Percentiles rank a stretch among this genome's conserved stretches.
These are phyloP conservation scores for Oropetium thomaeum DNA, from an alignment of 176 grass and related monocot species.

Conservation along the genomic window DNA sequence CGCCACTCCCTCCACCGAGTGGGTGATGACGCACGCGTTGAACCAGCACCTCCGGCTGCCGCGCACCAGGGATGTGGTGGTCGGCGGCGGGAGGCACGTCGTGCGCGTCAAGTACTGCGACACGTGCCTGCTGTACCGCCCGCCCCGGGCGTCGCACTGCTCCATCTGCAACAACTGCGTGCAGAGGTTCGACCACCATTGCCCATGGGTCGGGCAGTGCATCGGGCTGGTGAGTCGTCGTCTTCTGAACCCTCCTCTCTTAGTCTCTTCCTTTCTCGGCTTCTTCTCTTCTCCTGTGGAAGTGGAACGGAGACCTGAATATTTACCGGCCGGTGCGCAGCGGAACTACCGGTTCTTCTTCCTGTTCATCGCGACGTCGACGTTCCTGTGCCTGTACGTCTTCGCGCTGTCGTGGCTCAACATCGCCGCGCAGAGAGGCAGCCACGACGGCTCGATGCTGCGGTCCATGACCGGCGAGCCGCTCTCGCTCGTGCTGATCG, in stretches of 20 bases:
- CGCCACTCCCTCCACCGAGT: conserved; percentile 57
- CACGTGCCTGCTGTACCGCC: conserved; percentile 81
- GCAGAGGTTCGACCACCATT: conserved; percentile 90
- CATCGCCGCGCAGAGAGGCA: conserved; percentile 44
- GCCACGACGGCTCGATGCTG: conserved; percentile 48
- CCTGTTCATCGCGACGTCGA: conserved; percentile 88
- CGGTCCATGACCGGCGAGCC: conserved; percentile 64
- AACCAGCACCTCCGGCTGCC: conserved; percentile 68
- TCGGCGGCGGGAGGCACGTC: conserved; percentile 56
- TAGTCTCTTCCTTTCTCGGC: too few species aligned
- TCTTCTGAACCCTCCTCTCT: not conserved
- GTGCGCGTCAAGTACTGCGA: conserved; percentile 89
- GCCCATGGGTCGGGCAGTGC: conserved; percentile 98
- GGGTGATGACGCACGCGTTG: conserved; percentile 59
- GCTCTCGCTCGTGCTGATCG: conserved; percentile 68
- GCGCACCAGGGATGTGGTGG: conserved; percentile 57
- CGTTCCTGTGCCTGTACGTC: conserved; percentile 76
- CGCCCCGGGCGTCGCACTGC: conserved; percentile 78
- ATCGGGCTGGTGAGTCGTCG: conserved; percentile 53
- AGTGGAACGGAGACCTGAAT: not conserved
- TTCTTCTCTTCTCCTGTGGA: not conserved
- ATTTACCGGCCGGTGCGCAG: too few species aligned
- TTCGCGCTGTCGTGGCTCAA: conserved; percentile 80
- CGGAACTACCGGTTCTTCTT: conserved; percentile 89
- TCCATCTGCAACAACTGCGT: conserved; percentile 95